phyloP scores from a whole-genome alignment of 2,329 filamentous ascomycete species.

The Lojkania enalia region DNA sequence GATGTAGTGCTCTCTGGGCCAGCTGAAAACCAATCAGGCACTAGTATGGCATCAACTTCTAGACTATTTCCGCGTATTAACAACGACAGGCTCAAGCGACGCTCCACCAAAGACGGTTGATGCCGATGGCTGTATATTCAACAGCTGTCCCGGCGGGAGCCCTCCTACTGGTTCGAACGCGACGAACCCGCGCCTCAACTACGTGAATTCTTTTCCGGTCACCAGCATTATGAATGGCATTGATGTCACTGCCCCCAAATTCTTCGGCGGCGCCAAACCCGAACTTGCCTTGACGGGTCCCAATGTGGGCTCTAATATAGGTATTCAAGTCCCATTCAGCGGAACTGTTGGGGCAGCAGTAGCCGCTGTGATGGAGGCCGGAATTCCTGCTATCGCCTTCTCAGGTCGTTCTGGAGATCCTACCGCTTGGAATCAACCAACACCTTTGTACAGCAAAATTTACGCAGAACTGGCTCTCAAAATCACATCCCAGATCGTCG shows the following conservation, averaged over 20 bases:
- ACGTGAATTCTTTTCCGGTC: conserved; percentile 71
- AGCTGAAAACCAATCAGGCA: conserved; percentile 67
- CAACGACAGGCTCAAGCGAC: conserved; percentile 56
- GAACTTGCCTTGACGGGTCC: conserved; percentile 69
- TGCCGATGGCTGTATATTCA: conserved; percentile 58
- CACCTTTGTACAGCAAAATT: conserved; percentile 58
- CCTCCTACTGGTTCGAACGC: conserved; percentile 61
- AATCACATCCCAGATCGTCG: conserved; percentile 60
- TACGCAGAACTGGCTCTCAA: conserved; percentile 66
- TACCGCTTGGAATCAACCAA: conserved; percentile 57
- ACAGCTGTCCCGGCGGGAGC: conserved; percentile 63
- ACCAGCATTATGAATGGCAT: conserved; percentile 68
- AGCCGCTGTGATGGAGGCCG: conserved; percentile 57
- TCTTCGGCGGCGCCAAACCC: conserved; percentile 53
- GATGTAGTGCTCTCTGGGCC: conserved; percentile 67
- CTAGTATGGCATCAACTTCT: conserved; percentile 47
- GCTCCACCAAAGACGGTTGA: conserved; percentile 53
- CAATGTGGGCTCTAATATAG: conserved; percentile 65
- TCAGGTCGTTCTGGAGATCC: conserved; percentile 57
- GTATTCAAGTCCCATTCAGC: conserved; percentile 59
- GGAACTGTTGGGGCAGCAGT: conserved; percentile 69
- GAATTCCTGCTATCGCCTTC: conserved; percentile 70
- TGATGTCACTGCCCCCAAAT: conserved; percentile 58
- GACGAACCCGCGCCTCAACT: conserved; percentile 64
- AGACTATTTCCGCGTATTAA: background rate